Evolutionary conservation across 176 grass and related monocot genomes (phyloP), one percentile per base, ranked within the genome.

Genomic region (Melocanna baccifera): DNA sequence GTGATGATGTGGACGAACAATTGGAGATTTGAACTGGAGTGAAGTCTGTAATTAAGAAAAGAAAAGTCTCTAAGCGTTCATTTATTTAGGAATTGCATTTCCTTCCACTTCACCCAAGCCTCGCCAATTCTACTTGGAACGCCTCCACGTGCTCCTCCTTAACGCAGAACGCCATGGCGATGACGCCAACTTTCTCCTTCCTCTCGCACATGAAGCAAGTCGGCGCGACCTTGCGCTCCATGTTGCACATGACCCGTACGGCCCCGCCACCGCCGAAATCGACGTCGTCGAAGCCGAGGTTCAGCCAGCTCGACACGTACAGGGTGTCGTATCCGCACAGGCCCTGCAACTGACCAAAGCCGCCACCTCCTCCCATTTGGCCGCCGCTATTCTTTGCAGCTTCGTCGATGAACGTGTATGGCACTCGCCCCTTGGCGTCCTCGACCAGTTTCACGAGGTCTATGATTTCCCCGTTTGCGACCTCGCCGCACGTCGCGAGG

Each of bases 381-480:
- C 37, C 37, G 37, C 5, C 85, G 3, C 30, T 61, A 2, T 26
- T 20, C 6, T 41, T 45, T 39, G 37, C 37, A 39, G 37, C 37
- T 39, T 39, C 37, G 4, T 39, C 37, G 0, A 18, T 32, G 20
- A 66, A 64, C n/a, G 9, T 22, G 6, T n/a, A 47, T 1, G 80
- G 28, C 47, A 88, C 10, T n/a, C 10, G 1, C 41, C 58, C 30
- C 81, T 89, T 89, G 30, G 81, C 75, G 3, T 37, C 67, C 56
- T 48, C 63, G 74, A 89, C 58, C 58, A 84, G 9, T 16, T 6
- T 63, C 67, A 89, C 87, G 16, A 89, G 1, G 30, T 72, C 81
- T 0, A 32, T 19, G 11, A 74, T 6, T 28, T 37, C 62, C 2
- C 41, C 10, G 18, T 15, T 4, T 7, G 74, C 81, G 11, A 89